These are phyloP conservation scores for Cucumis hystrix DNA, from an alignment of 306 rosid genomes.

Conservation along the genomic window DNA sequence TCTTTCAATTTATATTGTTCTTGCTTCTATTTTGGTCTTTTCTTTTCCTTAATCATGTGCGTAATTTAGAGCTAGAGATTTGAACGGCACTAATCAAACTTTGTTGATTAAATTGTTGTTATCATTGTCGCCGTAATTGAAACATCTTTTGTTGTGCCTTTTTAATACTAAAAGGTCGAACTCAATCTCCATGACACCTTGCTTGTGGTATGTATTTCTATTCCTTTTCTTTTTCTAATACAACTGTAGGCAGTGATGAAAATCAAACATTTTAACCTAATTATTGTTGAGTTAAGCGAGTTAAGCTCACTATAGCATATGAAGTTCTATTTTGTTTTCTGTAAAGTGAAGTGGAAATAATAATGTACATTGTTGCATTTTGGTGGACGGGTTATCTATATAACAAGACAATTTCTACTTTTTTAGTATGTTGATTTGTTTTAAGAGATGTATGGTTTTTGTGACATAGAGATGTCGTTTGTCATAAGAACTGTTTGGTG, in stretches of 20 bases:
- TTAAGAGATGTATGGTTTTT: not conserved
- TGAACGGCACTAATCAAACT: not conserved
- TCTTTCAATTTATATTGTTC: not conserved
- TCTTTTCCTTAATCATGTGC: not conserved
- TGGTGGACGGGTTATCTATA: not conserved
- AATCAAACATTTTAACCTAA: too few relatives aligned
- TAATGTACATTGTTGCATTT: not conserved
- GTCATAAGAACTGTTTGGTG: not conserved
- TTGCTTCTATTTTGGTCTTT: too few relatives aligned
- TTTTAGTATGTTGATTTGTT: not conserved
- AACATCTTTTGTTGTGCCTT: not conserved
- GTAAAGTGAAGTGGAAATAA: not conserved
- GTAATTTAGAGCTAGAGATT: not conserved
- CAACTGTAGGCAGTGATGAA: too few relatives aligned
- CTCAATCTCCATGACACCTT: not conserved
- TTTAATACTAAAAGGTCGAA: not conserved
- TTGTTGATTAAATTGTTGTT: not conserved
- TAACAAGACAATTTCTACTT: not conserved
- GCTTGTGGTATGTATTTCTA: not conserved
- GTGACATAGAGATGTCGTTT: not conserved
- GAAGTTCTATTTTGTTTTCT: not conserved
- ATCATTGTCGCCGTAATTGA: not conserved
- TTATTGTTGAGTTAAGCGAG: not conserved
- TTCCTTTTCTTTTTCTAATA: too few relatives aligned
- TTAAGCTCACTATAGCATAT: not conserved